phyloP scores from a whole-genome alignment of 441 rosid genomes.

The Eutrema salsugineum region DNA sequence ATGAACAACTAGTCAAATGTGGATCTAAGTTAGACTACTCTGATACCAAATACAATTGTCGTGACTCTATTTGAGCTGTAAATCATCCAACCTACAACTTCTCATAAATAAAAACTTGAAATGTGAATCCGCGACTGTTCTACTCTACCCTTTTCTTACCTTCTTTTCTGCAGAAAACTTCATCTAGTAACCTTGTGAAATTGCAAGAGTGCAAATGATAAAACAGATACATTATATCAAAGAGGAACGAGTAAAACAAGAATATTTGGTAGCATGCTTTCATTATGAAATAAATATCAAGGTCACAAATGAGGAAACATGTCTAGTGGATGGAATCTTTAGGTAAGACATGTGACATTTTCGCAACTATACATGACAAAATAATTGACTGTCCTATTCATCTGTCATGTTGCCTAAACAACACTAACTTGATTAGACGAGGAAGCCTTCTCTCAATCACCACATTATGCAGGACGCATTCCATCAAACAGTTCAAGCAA shows the following conservation, averaged over 20 bases:
- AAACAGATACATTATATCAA: background rate
- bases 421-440: slow-evolving; percentile 4
- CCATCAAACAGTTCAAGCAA: slow-evolving; percentile 16
- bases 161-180: background rate
- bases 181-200: background rate
- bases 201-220: background rate
- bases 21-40: slow-evolving; percentile 8
- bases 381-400: background rate
- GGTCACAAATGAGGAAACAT: slow-evolving; percentile 24
- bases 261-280: slow-evolving; percentile 3
- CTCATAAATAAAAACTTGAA: background rate
- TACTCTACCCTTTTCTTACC: slow-evolving; percentile 10
- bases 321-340: slow-evolving; percentile 12
- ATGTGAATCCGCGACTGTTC: background rate
- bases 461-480: background rate
- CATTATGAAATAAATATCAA: slow-evolving; percentile 14
- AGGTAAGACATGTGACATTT: slow-evolving; percentile 15
- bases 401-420: slow-evolving; percentile 4
- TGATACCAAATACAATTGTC: slow-evolving; percentile 14
- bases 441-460: slow-evolving; percentile 1
- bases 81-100: slow-evolving; percentile 11
- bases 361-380: slow-evolving; percentile 18
- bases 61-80: slow-evolving; percentile 10
- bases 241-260: slow-evolving; percentile 3
- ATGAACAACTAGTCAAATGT: slow-evolving; percentile 20